Evolutionary conservation across 768 basidiomycete genomes (phyloP).

Genomic region (Lyophyllum shimeji): DNA sequence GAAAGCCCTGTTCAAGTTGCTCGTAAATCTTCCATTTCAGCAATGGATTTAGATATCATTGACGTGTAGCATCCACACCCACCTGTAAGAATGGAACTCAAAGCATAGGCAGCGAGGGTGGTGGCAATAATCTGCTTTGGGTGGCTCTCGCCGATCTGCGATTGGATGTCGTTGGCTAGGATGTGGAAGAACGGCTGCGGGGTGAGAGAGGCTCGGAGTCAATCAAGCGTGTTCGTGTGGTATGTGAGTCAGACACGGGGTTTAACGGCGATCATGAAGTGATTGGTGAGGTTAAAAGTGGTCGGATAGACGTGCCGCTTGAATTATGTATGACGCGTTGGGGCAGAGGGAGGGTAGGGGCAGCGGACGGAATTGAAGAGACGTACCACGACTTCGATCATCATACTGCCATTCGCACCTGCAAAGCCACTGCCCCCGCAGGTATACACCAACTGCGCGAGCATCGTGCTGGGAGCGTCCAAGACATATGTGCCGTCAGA

Average conservation of each 20-base stretch:
- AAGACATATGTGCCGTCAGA: neutral
- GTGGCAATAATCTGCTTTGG: constrained; percentile 82
- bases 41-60: neutral
- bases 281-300: neutral
- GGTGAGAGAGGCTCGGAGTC: neutral
- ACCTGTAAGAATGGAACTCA: constrained; percentile 89
- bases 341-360: neutral
- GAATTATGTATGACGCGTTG: too few relatives aligned
- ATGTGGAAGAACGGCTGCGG: constrained; percentile 93
- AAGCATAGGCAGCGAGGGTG: constrained; percentile 83
- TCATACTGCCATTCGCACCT: constrained; percentile 93
- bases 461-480: constrained; percentile 48
- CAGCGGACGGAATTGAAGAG: neutral
- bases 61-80: constrained; percentile 18
- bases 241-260: neutral
- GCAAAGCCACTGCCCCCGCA: constrained; percentile 87
- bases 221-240: too few relatives aligned
- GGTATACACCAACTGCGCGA: constrained; percentile 84
- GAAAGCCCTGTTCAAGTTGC: constrained; percentile 50
- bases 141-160: constrained; percentile 67
- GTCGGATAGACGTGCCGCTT: neutral
- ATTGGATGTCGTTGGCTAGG: constrained; percentile 73
- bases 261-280: neutral
- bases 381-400: constrained; percentile 96
- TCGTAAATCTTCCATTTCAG: constrained; percentile 1